These are phyloP conservation scores for Platanthera zijinensis DNA, from an alignment of 106 monocot genomes.

Conservation along the genomic window DNA sequence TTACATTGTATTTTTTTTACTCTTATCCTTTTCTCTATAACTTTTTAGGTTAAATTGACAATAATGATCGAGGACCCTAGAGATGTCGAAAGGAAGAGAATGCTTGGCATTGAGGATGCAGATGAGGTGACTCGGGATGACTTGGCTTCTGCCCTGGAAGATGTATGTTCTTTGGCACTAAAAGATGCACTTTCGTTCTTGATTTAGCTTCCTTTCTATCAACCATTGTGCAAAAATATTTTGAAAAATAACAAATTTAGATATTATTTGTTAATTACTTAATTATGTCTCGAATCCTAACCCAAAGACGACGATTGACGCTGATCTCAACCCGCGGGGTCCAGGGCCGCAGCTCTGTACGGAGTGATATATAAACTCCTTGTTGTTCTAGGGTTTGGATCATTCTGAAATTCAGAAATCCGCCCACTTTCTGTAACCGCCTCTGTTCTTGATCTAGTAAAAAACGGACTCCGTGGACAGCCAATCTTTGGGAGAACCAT, in stretches of 20 bases:
- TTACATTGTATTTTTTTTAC: not conserved
- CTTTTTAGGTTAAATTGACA: conserved; percentile 69
- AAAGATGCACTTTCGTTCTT: conserved; percentile 26
- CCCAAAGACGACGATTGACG: no score
- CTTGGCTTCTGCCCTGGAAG: conserved; percentile 72
- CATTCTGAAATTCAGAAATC: no score
- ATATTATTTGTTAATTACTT: not conserved
- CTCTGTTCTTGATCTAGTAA: no score
- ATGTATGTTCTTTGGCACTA: conserved; percentile 48
- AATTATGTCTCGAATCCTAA: no score
- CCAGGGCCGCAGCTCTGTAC: no score
- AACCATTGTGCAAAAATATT: not conserved
- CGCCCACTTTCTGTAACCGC: no score
- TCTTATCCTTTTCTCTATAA: not conserved
- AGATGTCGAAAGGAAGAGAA: conserved; percentile 72
- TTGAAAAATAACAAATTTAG: not conserved
- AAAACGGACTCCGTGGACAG: no score
- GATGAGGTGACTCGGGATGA: conserved; percentile 78
- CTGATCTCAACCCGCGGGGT: no score
- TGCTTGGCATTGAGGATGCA: conserved; percentile 79
- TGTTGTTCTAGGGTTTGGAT: no score
- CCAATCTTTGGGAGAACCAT: no score
- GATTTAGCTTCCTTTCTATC: not conserved
- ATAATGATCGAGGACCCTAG: conserved; percentile 97
- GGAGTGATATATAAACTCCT: no score